phyloP scores from a whole-genome alignment of 352 stramenopile species.

The Phytophthora parvispora region DNA sequence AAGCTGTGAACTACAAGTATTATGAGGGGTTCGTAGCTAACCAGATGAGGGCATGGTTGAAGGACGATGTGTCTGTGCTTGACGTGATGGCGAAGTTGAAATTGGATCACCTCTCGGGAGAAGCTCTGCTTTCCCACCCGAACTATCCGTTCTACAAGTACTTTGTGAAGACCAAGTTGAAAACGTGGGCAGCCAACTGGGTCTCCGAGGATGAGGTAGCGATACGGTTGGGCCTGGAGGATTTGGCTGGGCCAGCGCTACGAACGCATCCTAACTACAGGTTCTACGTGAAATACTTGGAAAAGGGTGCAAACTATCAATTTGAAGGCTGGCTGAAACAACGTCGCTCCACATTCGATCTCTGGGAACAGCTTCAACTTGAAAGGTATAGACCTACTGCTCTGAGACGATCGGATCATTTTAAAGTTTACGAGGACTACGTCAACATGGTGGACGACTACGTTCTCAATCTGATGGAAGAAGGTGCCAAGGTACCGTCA shows the following conservation, averaged over 20 bases:
- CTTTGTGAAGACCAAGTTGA: slow-evolving; percentile 18
- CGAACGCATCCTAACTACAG: slow-evolving; percentile 2
- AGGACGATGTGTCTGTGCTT: not conserved
- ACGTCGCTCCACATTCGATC: slow-evolving; percentile 1
- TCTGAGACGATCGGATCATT: not conserved
- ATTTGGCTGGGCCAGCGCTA: not conserved
- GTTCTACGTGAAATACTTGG: not conserved
- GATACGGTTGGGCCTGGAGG: slow-evolving; percentile 4
- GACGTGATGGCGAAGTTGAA: slow-evolving; percentile 15
- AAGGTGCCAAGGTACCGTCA: not conserved
- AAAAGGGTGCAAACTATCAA: not conserved
- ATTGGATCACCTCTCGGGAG: slow-evolving; percentile 4
- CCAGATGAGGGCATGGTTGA: slow-evolving; percentile 7
- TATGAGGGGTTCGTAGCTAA: slow-evolving; percentile 10
- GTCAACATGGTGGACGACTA: slow-evolving; percentile 20
- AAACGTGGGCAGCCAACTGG: not conserved
- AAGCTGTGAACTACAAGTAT: slow-evolving; percentile 15
- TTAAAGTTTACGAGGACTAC: slow-evolving; percentile 7
- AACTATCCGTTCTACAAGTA: slow-evolving; percentile 21
- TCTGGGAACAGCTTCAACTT: slow-evolving; percentile 5
- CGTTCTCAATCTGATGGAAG: slow-evolving; percentile 1
- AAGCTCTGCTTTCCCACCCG: not conserved
- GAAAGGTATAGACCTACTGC: not conserved
- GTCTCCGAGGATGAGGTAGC: not conserved
- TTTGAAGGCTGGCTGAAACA: slow-evolving; percentile 11